phyloP scores from a whole-genome alignment of 2,329 filamentous ascomycete genomes.

The Aspergillus transmontanensis region DNA sequence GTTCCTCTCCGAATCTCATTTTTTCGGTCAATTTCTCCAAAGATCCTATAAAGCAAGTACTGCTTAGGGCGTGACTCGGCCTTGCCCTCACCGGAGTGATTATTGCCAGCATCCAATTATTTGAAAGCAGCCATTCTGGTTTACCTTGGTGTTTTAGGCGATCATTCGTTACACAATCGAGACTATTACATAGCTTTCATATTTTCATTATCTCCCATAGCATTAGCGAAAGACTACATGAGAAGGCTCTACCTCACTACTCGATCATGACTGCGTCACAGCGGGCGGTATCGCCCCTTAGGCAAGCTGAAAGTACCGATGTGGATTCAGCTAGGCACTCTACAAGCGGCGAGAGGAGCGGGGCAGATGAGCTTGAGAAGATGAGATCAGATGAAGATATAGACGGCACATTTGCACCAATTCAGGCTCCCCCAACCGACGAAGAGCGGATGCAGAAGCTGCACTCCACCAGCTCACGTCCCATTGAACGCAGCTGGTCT shows the following conservation, averaged over 20 bases:
- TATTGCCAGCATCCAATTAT: neutral
- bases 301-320: conserved; percentile 5
- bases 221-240: neutral
- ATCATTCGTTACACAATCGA: neutral
- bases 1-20: neutral
- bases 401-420: conserved; percentile 26
- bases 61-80: neutral
- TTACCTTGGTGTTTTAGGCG: neutral
- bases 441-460: conserved; percentile 24
- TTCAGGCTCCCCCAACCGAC: conserved; percentile 18
- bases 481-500: conserved; percentile 38
- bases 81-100: neutral
- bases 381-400: conserved; percentile 15
- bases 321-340: conserved; percentile 11
- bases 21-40: neutral
- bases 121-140: no score
- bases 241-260: neutral
- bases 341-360: conserved; percentile 11
- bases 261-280: conserved; percentile 14
- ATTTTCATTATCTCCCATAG: neutral
- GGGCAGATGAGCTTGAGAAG: conserved; percentile 3
- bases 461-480: conserved; percentile 27
- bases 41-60: neutral
- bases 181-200: neutral
- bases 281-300: conserved; percentile 6